A percentile compares a stretch with the other conserved stretches of the same genome.
Conservation (phyloP, 179 eudicot genomes). For the Corrigiola litoralis region DNA sequence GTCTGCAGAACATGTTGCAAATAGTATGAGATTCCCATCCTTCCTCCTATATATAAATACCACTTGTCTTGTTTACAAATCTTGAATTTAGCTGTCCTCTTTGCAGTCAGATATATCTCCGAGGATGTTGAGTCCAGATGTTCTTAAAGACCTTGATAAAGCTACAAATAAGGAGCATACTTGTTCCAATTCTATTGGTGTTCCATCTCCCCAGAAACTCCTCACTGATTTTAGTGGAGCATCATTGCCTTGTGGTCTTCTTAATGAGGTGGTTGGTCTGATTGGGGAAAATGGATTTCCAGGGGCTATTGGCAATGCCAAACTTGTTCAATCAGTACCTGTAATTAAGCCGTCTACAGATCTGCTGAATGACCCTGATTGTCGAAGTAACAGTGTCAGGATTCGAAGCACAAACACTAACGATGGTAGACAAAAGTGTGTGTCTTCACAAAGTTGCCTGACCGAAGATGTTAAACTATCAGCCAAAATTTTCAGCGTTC, state of each 20-base stretch:
- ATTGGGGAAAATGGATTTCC: constrained; percentile 17
- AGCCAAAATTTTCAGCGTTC: constrained; percentile 20
- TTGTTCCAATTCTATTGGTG: constrained; percentile 18
- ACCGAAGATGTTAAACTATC: constrained; percentile 28
- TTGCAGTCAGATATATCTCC: constrained; percentile 46
- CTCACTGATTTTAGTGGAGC: constrained; percentile 15
- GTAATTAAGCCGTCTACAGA: constrained; percentile 19
- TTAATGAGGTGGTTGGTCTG: constrained; percentile 13
- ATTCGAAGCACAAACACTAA: constrained; percentile 12
- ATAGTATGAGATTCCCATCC: constrained; percentile 35
- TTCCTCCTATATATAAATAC: not conserved
- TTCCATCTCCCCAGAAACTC: constrained; percentile 26
- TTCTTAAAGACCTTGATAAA: constrained; percentile 28
- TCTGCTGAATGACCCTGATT: constrained; percentile 8
- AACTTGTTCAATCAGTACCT: constrained; percentile 29
- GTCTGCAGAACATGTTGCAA: constrained; percentile 29
- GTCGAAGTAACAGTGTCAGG: constrained; percentile 9
- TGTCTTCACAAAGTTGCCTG: constrained; percentile 26
- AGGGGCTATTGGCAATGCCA: constrained; percentile 25
- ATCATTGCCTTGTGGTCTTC: constrained; percentile 21
- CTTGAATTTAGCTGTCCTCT: constrained; percentile 17
- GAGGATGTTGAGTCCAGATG: constrained; percentile 29
- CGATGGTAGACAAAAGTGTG: constrained; percentile 8
- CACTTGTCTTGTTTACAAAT: constrained; percentile 7
- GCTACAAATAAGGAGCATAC: constrained; percentile 23